These are phyloP conservation scores for Backusella liffmaniae DNA, from an alignment of 192 early-diverging fungal species.

Conservation along the genomic window DNA sequence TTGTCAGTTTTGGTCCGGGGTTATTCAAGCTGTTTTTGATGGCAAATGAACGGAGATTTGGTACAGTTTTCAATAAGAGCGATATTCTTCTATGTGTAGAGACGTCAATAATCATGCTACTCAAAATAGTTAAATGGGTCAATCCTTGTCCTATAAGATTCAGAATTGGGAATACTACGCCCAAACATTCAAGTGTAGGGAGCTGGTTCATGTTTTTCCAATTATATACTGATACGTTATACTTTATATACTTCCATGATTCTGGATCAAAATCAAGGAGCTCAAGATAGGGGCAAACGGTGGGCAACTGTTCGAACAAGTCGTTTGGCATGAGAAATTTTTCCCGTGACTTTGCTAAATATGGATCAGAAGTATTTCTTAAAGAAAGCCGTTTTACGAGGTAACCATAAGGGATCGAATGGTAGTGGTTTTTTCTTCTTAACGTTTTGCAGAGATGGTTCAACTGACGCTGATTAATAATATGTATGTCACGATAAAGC, in stretches of 20 bases:
- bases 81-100: not conserved
- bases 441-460: not conserved
- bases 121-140: not conserved
- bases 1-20: not conserved
- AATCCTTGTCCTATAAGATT: not conserved
- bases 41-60: not conserved
- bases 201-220: not conserved
- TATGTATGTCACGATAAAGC: not conserved
- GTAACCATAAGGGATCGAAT: not conserved
- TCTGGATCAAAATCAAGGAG: not conserved
- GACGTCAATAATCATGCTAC: constrained; percentile 3
- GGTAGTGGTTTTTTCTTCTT: not conserved
- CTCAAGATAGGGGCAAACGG: not conserved
- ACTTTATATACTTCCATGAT: not conserved
- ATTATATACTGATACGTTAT: too few species aligned
- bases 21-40: not conserved
- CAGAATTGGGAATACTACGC: not conserved
- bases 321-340: not conserved
- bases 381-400: not conserved
- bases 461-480: not conserved
- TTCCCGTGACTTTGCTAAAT: not conserved
- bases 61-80: not conserved
- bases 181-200: not conserved
- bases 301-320: not conserved
- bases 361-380: not conserved